Percentiles rank a stretch among this genome's conserved stretches.
Conservation (phyloP, 2,329 filamentous ascomycete genomes). For the Rasamsonia emersonii region DNA sequence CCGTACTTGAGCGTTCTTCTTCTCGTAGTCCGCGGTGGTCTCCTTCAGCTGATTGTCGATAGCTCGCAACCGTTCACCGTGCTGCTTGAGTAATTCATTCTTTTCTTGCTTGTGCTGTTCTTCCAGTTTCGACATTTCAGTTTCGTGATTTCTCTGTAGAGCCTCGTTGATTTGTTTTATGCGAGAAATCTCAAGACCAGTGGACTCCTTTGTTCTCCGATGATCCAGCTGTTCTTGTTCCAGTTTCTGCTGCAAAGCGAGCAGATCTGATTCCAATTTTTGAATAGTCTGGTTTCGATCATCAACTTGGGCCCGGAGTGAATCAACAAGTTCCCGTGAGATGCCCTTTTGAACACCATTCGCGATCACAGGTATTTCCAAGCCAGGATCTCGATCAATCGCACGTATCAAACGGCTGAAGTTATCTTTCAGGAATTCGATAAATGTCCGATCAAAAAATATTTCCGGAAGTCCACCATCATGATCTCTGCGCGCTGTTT, state of each 20-base stretch:
- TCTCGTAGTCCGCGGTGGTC: slow-evolving; percentile 32
- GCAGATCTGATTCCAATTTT: slow-evolving; percentile 47
- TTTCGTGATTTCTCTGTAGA: slow-evolving; percentile 60
- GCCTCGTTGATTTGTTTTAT: slow-evolving; percentile 62
- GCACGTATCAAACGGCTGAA: slow-evolving; percentile 76
- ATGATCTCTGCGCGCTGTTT: slow-evolving; percentile 50
- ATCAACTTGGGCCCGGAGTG: slow-evolving; percentile 66
- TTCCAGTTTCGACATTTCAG: slow-evolving; percentile 48
- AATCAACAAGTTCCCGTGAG: slow-evolving; percentile 87
- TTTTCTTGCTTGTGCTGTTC: slow-evolving; percentile 34
- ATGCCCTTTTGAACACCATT: slow-evolving; percentile 82
- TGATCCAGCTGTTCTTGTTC: slow-evolving; percentile 69
- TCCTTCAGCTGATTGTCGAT: slow-evolving; percentile 42
- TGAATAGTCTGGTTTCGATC: slow-evolving; percentile 58
- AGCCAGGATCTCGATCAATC: slow-evolving; percentile 81
- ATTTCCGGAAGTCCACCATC: slow-evolving; percentile 61
- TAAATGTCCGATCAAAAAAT: slow-evolving; percentile 75
- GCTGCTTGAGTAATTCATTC: slow-evolving; percentile 34
- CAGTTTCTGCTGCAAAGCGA: slow-evolving; percentile 46
- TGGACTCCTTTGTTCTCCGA: slow-evolving; percentile 54
- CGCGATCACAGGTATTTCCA: slow-evolving; percentile 72
- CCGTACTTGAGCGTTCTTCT: slow-evolving; percentile 26
- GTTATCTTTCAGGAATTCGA: slow-evolving; percentile 94
- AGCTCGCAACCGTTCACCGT: slow-evolving; percentile 39
- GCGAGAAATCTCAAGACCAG: slow-evolving; percentile 45